Evolutionary conservation across 2,329 filamentous ascomycete species (phyloP).

Genomic region (Chaetomium sp.): DNA sequence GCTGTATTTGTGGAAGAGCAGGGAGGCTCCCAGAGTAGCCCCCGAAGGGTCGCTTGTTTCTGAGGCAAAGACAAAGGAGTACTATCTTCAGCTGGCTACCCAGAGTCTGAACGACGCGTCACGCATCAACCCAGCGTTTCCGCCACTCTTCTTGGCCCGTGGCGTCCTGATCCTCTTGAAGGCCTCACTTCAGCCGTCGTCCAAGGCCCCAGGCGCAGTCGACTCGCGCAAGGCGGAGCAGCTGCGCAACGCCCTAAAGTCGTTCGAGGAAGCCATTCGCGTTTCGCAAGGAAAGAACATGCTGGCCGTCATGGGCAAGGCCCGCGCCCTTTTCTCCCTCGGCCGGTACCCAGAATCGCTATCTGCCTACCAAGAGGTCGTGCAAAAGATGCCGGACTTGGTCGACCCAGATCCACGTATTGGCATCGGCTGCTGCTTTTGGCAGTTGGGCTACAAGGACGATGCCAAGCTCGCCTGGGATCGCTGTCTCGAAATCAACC

Average conservation of each 20-base stretch:
- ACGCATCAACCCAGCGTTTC: slow-evolving; percentile 87
- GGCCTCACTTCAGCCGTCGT: slow-evolving; percentile 78
- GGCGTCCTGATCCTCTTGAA: slow-evolving; percentile 87
- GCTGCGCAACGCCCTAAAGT: slow-evolving; percentile 82
- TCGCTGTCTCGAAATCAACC: slow-evolving; percentile 75
- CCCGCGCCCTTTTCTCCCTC: slow-evolving; percentile 82
- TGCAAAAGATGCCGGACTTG: slow-evolving; percentile 82
- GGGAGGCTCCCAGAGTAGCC: slow-evolving; percentile 68
- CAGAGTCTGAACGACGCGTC: slow-evolving; percentile 92
- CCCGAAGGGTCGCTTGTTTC: slow-evolving; percentile 65
- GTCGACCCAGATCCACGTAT: slow-evolving; percentile 93
- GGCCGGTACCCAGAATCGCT: slow-evolving; percentile 84
- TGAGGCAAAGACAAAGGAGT: slow-evolving; percentile 87
- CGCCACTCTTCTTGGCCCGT: slow-evolving; percentile 86
- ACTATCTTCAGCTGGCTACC: slow-evolving; percentile 89
- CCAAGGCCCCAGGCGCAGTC: slow-evolving; percentile 61
- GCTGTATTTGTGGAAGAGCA: slow-evolving; percentile 87
- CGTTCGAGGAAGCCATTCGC: slow-evolving; percentile 90
- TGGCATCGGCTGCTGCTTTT: slow-evolving; percentile 94
- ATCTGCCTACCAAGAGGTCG: slow-evolving; percentile 80
- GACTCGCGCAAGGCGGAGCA: slow-evolving; percentile 78
- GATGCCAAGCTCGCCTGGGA: slow-evolving; percentile 92
- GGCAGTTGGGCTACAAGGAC: slow-evolving; percentile 93
- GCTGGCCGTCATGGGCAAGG: slow-evolving; percentile 88
- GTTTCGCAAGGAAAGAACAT: slow-evolving; percentile 85